Evolutionary conservation across 2,329 filamentous ascomycete species (phyloP).

Genomic region (Ascomycota sp.): DNA sequence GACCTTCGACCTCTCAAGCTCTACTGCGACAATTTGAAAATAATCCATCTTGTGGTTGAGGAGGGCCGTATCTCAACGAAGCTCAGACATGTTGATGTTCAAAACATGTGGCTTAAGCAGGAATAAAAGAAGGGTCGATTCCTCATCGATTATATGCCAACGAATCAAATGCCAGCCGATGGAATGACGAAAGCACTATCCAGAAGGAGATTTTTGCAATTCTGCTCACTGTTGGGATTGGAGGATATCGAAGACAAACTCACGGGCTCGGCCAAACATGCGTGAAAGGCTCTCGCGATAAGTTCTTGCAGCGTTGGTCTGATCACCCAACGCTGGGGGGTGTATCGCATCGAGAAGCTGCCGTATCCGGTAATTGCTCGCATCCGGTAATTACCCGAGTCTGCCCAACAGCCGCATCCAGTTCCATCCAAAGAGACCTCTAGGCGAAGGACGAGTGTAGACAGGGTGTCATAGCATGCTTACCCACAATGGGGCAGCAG

Average conservation of each 20-base stretch:
- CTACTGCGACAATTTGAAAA: conserved; percentile 1
- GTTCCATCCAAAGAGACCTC: too few relatives aligned
- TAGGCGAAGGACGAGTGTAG: too few relatives aligned
- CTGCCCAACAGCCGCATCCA: too few relatives aligned
- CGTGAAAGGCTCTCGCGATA: background rate
- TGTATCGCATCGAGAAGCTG: too few relatives aligned
- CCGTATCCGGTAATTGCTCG: too few relatives aligned
- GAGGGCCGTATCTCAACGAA: conserved; percentile 1
- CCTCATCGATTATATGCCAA: background rate
- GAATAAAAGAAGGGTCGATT: conserved; percentile 1
- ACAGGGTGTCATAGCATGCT: too few relatives aligned
- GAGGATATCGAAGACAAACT: background rate
- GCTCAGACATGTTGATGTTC: conserved; percentile 1
- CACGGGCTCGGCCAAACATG: background rate
- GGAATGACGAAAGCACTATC: background rate
- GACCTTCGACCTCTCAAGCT: background rate
- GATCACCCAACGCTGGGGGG: background rate
- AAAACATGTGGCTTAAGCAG: conserved; percentile 1
- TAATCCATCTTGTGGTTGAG: background rate
- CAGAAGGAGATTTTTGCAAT: background rate
- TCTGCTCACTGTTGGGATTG: background rate
- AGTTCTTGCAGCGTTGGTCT: background rate
- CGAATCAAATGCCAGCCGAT: conserved; percentile 1
- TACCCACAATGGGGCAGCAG: too few relatives aligned
- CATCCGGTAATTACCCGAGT: too few relatives aligned